Percentiles rank a stretch among this genome's conserved stretches.
Conservation (phyloP, 2,329 filamentous ascomycete genomes). For the Colletotrichum cereale region DNA sequence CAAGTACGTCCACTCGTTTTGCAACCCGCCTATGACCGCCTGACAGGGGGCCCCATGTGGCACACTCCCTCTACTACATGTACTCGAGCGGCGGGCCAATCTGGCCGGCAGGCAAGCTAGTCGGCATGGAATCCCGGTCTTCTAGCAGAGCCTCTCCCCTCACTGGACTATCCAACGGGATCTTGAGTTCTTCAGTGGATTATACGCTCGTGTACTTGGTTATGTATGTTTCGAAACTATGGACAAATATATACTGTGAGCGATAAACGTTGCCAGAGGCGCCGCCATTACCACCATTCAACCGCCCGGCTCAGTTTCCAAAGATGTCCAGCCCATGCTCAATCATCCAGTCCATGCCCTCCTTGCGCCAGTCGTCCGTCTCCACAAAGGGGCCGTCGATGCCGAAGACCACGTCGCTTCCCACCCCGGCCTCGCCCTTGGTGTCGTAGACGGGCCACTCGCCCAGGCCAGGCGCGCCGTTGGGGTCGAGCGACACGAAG, state of each 20-base stretch:
- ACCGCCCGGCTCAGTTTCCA: constrained; percentile 43
- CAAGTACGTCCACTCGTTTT: no score
- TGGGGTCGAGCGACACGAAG: constrained; percentile 45
- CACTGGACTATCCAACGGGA: no score
- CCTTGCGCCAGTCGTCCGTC: constrained; percentile 47
- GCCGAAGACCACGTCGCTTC: constrained; percentile 47
- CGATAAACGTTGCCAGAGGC: background rate
- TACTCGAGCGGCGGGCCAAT: background rate
- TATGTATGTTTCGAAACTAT: background rate
- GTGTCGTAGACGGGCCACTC: constrained; percentile 47
- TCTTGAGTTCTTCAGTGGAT: background rate
- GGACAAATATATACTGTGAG: background rate
- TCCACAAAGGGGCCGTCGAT: constrained; percentile 45
- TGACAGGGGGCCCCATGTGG: no score
- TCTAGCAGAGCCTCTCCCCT: background rate
- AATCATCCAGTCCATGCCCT: constrained; percentile 47
- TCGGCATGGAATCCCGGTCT: background rate
- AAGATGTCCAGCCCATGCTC: constrained; percentile 47
- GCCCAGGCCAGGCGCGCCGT: constrained; percentile 40
- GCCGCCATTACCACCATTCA: background rate
- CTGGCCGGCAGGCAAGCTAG: background rate
- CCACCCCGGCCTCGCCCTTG: constrained; percentile 37
- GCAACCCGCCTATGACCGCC: no score
- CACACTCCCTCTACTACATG: no score
- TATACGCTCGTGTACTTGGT: background rate